Evolutionary conservation across 208 protist species (phyloP), one percentile per base, ranked within the genome.

Genomic region (Herpetomonas samuelpessoai): DNA sequence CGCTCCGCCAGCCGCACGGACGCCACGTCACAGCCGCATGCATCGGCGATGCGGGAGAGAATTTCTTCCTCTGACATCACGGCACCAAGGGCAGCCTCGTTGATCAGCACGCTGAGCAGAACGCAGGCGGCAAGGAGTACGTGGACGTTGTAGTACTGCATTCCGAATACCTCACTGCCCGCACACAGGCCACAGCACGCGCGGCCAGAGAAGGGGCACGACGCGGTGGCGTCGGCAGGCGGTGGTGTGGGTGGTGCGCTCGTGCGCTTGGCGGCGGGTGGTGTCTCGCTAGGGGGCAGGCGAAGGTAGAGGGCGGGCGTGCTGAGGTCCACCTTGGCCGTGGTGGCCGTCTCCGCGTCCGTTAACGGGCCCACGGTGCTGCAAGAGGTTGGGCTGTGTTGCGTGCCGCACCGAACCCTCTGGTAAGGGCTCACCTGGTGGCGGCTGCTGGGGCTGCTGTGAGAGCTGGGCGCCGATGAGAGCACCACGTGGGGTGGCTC

Each of bases 121-220:
- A 82, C 62, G n/a, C 67, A 60, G 9, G 76, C 76, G 7, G 66
- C 56, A 26, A 77, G 50, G 38, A 75, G 66, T 4, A 72, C 45
- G 35, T 77, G 76, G 16, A 74, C 67, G 50, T 78, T 82, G 59
- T 66, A 71, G 30, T 74, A 62, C 63, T 74, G 76, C 44, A 82
- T 22, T 22, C 68, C 53, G 22, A 82, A 82, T 0, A 77, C 62
- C 18, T 56, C 28, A 0, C 47, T 45, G 25, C 49, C 64, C 14
- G 53, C 6, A 26, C 76, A 82, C 19, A 54, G 62, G 3, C 46
- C 22, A 41, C 74, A 80, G 12, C 35, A 41, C 9, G 35, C 67
- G 39, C 38, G 49, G 51, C 51, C 47, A 35, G 48, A 27, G 55
- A 3, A 18, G 44, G 47, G 50, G 31, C 51, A 63, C 35, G 35